Evolutionary conservation across 163 green algal genomes (phyloP).

Genomic region (Scenedesmus sp.): DNA sequence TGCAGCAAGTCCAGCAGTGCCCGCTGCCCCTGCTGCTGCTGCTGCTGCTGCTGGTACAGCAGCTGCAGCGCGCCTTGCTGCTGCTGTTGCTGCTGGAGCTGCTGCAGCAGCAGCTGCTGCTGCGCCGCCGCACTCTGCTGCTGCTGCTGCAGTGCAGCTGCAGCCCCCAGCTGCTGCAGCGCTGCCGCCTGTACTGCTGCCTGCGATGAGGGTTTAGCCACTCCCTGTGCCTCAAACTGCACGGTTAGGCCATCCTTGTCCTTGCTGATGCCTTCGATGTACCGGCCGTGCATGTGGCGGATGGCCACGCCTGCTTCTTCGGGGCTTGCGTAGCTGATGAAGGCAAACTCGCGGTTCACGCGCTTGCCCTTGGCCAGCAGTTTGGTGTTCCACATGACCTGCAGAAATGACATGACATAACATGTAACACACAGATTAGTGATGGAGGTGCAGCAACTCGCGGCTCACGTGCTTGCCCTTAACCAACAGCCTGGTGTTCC

Average conservation of each 20-base stretch:
- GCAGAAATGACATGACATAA: neutral
- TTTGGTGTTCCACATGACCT: slow-evolving; percentile 58
- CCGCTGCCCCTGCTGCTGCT: slow-evolving; percentile 20
- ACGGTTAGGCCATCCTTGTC: slow-evolving; percentile 53
- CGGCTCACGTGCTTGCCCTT: neutral
- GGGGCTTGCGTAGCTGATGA: slow-evolving; percentile 45
- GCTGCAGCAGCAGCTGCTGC: slow-evolving; percentile 38
- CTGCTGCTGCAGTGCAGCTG: neutral
- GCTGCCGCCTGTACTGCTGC: neutral
- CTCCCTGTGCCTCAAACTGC: slow-evolving; percentile 51
- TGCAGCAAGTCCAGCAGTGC: slow-evolving; percentile 8
- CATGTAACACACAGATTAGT: neutral
- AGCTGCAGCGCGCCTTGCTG: neutral
- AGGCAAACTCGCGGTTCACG: slow-evolving; percentile 56
- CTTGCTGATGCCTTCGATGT: slow-evolving; percentile 53
- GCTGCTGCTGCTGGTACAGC: slow-evolving; percentile 20
- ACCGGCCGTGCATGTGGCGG: slow-evolving; percentile 28
- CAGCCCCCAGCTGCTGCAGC: neutral
- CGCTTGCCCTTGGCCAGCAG: slow-evolving; percentile 49
- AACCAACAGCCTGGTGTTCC: slow-evolving; percentile 36
- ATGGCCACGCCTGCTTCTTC: slow-evolving; percentile 49
- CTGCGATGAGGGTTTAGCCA: neutral
- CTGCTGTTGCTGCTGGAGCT: slow-evolving; percentile 30
- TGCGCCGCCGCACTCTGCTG: slow-evolving; percentile 14
- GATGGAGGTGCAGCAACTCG: slow-evolving; percentile 28